phyloP scores from a whole-genome alignment of 768 basidiomycete genomes.

The Pulveroboletus frians region DNA sequence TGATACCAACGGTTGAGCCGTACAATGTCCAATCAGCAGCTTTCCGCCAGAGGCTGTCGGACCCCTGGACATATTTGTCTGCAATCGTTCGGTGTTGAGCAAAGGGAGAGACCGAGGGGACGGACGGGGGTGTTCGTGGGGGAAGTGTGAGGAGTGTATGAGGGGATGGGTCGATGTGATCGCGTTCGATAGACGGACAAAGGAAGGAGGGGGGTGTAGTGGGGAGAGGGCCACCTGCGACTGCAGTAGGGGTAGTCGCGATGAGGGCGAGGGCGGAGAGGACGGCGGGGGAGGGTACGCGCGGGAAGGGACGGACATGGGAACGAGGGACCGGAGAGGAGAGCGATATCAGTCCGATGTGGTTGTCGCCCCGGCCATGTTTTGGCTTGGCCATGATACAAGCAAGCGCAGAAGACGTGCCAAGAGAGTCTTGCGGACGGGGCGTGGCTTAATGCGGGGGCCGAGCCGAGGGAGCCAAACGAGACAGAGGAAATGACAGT shows the following conservation, averaged over 20 bases:
- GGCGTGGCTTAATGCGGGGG: slow-evolving; percentile 30
- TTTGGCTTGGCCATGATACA: slow-evolving; percentile 53
- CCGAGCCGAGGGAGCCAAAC: slow-evolving; percentile 5
- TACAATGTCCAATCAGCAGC: slow-evolving; percentile 55
- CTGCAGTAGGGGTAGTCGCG: slow-evolving; percentile 42
- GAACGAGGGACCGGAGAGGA: background rate
- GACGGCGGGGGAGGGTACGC: slow-evolving; percentile 44
- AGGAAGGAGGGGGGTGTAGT: slow-evolving; percentile 52
- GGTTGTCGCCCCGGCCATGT: slow-evolving; percentile 30
- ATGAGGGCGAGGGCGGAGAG: slow-evolving; percentile 56
- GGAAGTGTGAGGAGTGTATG: background rate
- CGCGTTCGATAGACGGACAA: slow-evolving; percentile 44
- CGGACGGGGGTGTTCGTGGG: background rate
- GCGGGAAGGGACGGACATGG: slow-evolving; percentile 10
- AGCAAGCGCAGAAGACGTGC: slow-evolving; percentile 34
- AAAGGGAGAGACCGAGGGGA: slow-evolving; percentile 1
- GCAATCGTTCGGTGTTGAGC: slow-evolving; percentile 35
- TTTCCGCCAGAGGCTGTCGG: slow-evolving; percentile 56
- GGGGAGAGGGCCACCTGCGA: slow-evolving; percentile 42
- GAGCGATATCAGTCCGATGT: slow-evolving; percentile 10
- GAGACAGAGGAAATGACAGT: background rate
- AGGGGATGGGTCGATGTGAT: background rate
- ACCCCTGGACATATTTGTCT: slow-evolving; percentile 46
- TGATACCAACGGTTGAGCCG: slow-evolving; percentile 58
- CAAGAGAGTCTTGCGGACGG: slow-evolving; percentile 32